phyloP scores from a whole-genome alignment of 805 yeast species.

The Maudiozyma bulderi region DNA sequence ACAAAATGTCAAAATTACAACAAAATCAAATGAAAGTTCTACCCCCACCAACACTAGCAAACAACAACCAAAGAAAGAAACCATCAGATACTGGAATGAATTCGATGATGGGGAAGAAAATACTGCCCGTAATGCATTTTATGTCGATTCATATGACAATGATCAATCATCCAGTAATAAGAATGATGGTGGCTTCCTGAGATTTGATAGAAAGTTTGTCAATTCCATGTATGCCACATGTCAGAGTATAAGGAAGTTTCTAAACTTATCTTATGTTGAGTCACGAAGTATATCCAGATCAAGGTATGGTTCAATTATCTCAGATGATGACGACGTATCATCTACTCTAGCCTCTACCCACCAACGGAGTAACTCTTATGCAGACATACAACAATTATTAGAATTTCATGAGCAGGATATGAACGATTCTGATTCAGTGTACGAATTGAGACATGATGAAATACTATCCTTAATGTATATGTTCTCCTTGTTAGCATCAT shows the following conservation, averaged over 20 bases:
- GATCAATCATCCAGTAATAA: slow-evolving; percentile 2
- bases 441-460: slow-evolving; percentile 26
- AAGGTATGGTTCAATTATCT: slow-evolving; percentile 3
- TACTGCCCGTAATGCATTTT: slow-evolving; percentile 3
- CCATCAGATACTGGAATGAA: slow-evolving; percentile 27
- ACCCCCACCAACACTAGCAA: neutral
- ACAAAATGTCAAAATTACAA: neutral
- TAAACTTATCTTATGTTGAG: neutral
- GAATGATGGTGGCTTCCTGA: slow-evolving; percentile 18
- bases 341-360: neutral
- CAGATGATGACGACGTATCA: neutral
- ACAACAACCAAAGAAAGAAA: neutral
- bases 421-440: slow-evolving; percentile 18
- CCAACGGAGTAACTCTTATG: neutral
- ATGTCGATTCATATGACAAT: slow-evolving; percentile 5
- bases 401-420: slow-evolving; percentile 12
- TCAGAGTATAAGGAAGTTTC: slow-evolving; percentile 9
- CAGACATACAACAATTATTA: slow-evolving; percentile 15
- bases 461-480: slow-evolving; percentile 24
- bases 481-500: slow-evolving; percentile 17
- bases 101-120: slow-evolving; percentile 25
- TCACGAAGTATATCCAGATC: neutral
- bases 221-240: slow-evolving; percentile 14
- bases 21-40: neutral
- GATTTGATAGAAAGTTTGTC: slow-evolving; percentile 17